Percentiles rank a stretch among this genome's conserved stretches.
These are phyloP conservation scores for Zygoascus sp. DNA, from an alignment of 1,139 yeast genomes.

Conservation along the genomic window DNA sequence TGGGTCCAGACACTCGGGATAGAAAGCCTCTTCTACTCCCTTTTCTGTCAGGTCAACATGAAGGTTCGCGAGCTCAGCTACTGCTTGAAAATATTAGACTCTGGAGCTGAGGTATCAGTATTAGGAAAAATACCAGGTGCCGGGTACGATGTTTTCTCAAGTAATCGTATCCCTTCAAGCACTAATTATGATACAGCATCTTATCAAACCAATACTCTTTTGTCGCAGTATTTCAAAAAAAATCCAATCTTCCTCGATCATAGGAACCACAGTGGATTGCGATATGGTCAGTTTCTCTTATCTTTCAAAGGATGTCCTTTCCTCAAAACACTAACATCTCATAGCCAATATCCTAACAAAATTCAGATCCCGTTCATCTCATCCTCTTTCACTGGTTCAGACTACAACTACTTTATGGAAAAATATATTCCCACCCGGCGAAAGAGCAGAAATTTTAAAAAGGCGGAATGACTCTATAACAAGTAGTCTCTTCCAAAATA, in stretches of 20 bases:
- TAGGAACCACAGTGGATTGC: neutral
- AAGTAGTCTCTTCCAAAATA: neutral
- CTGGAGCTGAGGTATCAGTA: constrained; percentile 16
- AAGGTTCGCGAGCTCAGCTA: constrained; percentile 24
- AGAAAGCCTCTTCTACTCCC: constrained; percentile 22
- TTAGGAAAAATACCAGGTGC: constrained; percentile 6
- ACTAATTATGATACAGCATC: too few species aligned
- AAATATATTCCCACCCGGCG: neutral
- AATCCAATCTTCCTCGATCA: too few species aligned
- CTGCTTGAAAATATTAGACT: constrained; percentile 21
- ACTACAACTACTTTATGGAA: neutral
- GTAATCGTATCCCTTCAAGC: too few species aligned
- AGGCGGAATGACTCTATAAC: neutral
- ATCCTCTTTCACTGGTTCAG: neutral
- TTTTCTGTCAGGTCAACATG: constrained; percentile 27
- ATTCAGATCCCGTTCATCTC: neutral
- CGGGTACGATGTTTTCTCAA: too few species aligned
- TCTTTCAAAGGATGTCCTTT: too few species aligned
- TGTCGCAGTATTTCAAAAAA: too few species aligned
- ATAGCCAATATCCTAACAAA: neutral
- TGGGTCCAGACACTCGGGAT: constrained; percentile 25
- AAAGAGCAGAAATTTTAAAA: neutral
- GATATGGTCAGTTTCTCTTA: neutral
- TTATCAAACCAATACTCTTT: too few species aligned
- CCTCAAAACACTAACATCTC: too few species aligned